phyloP scores from a whole-genome alignment of 768 basidiomycete genomes.

The Boletus patriciae region DNA sequence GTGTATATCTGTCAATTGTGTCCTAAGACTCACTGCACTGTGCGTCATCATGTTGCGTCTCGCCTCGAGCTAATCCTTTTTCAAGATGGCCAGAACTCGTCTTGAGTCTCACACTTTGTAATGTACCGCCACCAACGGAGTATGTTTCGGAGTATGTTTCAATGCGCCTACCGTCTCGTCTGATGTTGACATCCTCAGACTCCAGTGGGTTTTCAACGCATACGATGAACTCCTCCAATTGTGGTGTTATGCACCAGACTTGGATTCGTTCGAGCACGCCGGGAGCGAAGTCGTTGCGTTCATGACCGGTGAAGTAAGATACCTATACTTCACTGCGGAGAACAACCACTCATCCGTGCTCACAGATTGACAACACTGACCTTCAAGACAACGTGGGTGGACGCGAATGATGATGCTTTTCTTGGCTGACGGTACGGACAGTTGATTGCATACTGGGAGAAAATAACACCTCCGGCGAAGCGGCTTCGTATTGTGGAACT shows the following conservation, averaged over 20 bases:
- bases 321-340: not conserved
- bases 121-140: conserved; percentile 68
- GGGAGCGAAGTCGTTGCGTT: conserved; percentile 58
- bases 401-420: not conserved
- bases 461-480: conserved; percentile 50
- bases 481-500: conserved; percentile 54
- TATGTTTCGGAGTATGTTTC: conserved; percentile 56
- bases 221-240: conserved; percentile 61
- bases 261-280: conserved; percentile 66
- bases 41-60: conserved; percentile 37
- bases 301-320: conserved; percentile 57
- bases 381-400: conserved; percentile 62
- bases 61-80: conserved; percentile 8
- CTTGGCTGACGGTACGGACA: conserved; percentile 30
- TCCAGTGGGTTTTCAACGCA: conserved; percentile 58
- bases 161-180: not conserved
- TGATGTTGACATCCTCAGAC: conserved; percentile 37
- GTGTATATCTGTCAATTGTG: conserved; percentile 52
- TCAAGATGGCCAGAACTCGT: conserved; percentile 71
- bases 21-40: conserved; percentile 65
- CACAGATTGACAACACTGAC: conserved; percentile 42
- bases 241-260: conserved; percentile 65
- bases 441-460: conserved; percentile 69
- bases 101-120: conserved; percentile 65
- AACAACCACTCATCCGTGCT: conserved; percentile 1